These are phyloP conservation scores for Fusarium liriodendri DNA, from an alignment of 2,329 filamentous ascomycete genomes.

Conservation along the genomic window DNA sequence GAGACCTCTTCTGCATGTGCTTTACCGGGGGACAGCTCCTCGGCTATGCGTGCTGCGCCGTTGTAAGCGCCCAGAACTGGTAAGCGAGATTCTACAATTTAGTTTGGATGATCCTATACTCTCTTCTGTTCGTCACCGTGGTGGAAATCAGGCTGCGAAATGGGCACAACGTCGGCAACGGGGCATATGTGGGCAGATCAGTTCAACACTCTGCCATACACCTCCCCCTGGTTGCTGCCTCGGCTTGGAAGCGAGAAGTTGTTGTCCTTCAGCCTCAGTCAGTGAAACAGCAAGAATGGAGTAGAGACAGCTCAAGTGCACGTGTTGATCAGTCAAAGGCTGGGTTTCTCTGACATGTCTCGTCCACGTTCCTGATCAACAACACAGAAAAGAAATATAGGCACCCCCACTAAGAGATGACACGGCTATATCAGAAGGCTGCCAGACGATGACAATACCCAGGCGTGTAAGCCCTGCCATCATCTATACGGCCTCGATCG, in stretches of 20 bases:
- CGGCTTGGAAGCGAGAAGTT: not conserved
- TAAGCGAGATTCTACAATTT: slow-evolving; percentile 1
- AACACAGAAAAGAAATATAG: not conserved
- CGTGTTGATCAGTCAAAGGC: not conserved
- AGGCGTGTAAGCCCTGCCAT: not conserved
- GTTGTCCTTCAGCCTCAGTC: not conserved
- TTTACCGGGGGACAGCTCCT: not conserved
- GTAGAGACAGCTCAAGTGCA: not conserved
- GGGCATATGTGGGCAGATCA: not conserved
- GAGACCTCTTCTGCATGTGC: not conserved
- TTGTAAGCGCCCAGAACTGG: not conserved
- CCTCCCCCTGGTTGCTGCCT: not conserved
- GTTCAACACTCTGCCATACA: not conserved
- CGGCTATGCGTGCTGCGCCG: not conserved
- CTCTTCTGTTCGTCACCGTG: not conserved
- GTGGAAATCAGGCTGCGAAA: not conserved
- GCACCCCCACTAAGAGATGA: not conserved
- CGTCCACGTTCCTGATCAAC: not conserved
- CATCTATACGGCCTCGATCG: not conserved
- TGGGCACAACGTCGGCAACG: not conserved
- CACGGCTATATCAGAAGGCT: not conserved
- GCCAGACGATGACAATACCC: not conserved
- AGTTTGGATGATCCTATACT: not conserved
- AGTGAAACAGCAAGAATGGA: not conserved
- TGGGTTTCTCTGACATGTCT: not conserved